These are phyloP conservation scores for Evernia prunastri DNA, from an alignment of 495 filamentous ascomycete species.

Conservation along the genomic window DNA sequence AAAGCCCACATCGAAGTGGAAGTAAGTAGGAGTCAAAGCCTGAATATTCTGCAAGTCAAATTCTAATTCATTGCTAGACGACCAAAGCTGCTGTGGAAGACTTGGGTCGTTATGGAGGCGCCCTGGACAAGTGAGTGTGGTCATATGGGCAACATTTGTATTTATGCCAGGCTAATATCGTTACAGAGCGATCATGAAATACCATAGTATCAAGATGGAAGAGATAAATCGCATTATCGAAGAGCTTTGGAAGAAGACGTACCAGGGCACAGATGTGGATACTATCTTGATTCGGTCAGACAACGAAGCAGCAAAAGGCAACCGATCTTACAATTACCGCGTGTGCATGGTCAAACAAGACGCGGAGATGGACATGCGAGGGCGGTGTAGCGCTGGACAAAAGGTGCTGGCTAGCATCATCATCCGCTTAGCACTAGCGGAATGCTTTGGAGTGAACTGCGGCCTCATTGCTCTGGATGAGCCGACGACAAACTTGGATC, in stretches of 20 bases:
- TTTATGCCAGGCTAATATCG: slow-evolving; percentile 9
- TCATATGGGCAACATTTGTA: neutral
- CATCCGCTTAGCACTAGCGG: slow-evolving; percentile 91
- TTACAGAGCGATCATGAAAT: slow-evolving; percentile 79
- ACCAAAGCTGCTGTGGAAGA: slow-evolving; percentile 92
- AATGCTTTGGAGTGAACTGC: slow-evolving; percentile 95
- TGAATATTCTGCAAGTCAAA: neutral
- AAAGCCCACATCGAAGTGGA: slow-evolving; percentile 86
- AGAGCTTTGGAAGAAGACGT: slow-evolving; percentile 94
- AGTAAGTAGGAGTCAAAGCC: slow-evolving; percentile 21
- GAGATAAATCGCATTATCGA: slow-evolving; percentile 93
- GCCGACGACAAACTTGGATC: slow-evolving; percentile 94
- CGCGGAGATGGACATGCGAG: slow-evolving; percentile 99
- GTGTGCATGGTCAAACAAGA: slow-evolving; percentile 98
- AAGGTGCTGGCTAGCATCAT: slow-evolving; percentile 96
- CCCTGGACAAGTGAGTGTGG: slow-evolving; percentile 63
- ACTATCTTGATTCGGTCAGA: slow-evolving; percentile 92
- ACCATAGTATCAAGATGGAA: slow-evolving; percentile 93
- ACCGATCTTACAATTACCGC: slow-evolving; percentile 91
- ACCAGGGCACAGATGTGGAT: slow-evolving; percentile 96
- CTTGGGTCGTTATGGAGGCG: slow-evolving; percentile 67
- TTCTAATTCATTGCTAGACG: slow-evolving; percentile 37
- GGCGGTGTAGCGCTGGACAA: slow-evolving; percentile 92
- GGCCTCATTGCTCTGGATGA: slow-evolving; percentile 96
- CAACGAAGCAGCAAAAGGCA: slow-evolving; percentile 65